These are phyloP conservation scores for Artemisia argyi DNA, from an alignment of 129 eudicot species.

Conservation along the genomic window DNA sequence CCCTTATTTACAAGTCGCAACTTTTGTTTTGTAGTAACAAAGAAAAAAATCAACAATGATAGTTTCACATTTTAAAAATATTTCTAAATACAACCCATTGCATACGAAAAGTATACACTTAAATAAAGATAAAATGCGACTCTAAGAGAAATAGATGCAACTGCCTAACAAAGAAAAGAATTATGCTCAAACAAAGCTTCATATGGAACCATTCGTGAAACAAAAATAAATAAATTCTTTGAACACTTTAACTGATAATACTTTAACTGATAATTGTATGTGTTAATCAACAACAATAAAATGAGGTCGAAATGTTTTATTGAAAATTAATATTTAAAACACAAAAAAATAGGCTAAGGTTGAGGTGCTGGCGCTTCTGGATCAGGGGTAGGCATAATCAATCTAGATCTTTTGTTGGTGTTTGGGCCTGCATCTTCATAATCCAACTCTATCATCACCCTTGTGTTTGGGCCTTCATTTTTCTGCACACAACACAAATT, in stretches of 20 bases:
- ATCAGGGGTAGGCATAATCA: constrained; percentile 23
- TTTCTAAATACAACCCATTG: no score
- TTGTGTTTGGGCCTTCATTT: constrained; percentile 17
- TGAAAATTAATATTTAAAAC: not conserved
- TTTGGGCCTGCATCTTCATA: constrained; percentile 46
- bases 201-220: no score
- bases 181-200: no score
- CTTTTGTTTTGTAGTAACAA: no score
- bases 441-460: constrained; percentile 40
- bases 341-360: constrained; percentile 14
- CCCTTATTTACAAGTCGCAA: no score
- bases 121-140: no score
- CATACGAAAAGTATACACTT: no score
- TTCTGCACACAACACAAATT: constrained; percentile 6
- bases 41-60: no score
- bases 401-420: constrained; percentile 34
- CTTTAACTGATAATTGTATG: not conserved
- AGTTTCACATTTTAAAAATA: no score
- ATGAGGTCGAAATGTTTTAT: not conserved
- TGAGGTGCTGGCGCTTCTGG: constrained; percentile 37
- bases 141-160: no score
- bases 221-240: not conserved
- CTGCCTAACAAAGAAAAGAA: no score
- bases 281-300: constrained; percentile 8
- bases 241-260: no score